These are phyloP conservation scores for Sequoiadendron giganteum DNA, from an alignment of 75 land plant species.

Conservation along the genomic window DNA sequence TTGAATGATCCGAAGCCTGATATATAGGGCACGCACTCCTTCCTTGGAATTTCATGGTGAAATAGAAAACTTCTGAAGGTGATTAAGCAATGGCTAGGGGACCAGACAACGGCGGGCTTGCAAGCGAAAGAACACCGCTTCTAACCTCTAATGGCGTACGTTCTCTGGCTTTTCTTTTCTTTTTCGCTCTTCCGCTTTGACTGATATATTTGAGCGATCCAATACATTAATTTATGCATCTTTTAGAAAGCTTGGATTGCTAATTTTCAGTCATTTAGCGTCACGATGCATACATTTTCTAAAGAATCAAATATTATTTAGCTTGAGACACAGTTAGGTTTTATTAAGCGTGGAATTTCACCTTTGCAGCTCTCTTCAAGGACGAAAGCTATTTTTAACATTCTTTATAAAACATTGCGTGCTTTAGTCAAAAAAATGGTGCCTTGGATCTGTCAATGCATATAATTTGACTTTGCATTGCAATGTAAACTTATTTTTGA, in stretches of 20 bases:
- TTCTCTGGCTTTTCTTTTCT: background rate
- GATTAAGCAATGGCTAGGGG: background rate
- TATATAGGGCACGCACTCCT: background rate
- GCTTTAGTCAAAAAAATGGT: too few species aligned
- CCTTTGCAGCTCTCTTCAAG: background rate
- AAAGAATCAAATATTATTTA: background rate
- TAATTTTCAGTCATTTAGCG: background rate
- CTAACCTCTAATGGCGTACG: background rate
- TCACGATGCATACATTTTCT: background rate
- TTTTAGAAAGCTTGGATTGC: background rate
- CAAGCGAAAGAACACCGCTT: constrained; percentile 1
- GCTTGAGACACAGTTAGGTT: background rate
- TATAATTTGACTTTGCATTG: background rate
- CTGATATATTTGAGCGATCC: background rate
- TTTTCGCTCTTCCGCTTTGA: background rate
- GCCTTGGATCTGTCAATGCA: too few species aligned
- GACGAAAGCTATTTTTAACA: too few species aligned
- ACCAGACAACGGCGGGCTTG: background rate
- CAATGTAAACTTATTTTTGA: background rate
- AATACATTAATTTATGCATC: background rate
- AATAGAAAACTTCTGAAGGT: background rate
- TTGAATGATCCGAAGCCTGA: background rate
- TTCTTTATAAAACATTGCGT: too few species aligned
- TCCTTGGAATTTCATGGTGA: background rate
- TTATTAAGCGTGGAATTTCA: background rate